Percentiles rank a stretch among this genome's conserved stretches.
These are phyloP conservation scores for Cryptosporidium sp. DNA, from an alignment of 169 alveolate species.

Conservation along the genomic window DNA sequence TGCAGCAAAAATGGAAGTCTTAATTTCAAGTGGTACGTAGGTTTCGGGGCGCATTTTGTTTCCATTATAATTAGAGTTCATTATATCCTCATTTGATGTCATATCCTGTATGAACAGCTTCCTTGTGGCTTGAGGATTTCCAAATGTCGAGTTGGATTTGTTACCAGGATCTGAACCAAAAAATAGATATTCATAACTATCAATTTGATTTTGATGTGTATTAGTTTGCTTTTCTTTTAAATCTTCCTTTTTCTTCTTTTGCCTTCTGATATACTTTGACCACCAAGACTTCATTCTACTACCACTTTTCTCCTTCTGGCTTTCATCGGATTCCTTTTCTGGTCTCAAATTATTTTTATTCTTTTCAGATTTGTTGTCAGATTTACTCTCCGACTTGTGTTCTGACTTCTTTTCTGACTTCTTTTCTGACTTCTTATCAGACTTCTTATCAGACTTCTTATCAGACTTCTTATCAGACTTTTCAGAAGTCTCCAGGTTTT, in stretches of 20 bases:
- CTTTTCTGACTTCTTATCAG: neutral
- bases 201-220: neutral
- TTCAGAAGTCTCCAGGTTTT: neutral
- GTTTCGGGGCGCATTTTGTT: conserved; percentile 33
- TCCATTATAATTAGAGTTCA: conserved; percentile 2
- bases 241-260: conserved; percentile 28
- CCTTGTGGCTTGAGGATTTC: neutral
- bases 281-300: conserved; percentile 28
- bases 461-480: neutral
- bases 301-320: neutral
- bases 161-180: conserved; percentile 21
- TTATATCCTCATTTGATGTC: neutral
- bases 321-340: neutral
- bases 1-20: conserved; percentile 68
- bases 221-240: neutral
- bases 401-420: neutral
- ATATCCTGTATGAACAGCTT: neutral
- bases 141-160: neutral
- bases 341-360: neutral
- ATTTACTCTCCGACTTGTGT: neutral
- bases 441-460: neutral
- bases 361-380: neutral
- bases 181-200: conserved; percentile 33
- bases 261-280: conserved; percentile 23
- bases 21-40: conserved; percentile 49